A percentile compares a stretch with the other conserved stretches of the same genome.
Conservation (phyloP, 495 filamentous ascomycete genomes). For the Aspergillus olivimuriae region DNA sequence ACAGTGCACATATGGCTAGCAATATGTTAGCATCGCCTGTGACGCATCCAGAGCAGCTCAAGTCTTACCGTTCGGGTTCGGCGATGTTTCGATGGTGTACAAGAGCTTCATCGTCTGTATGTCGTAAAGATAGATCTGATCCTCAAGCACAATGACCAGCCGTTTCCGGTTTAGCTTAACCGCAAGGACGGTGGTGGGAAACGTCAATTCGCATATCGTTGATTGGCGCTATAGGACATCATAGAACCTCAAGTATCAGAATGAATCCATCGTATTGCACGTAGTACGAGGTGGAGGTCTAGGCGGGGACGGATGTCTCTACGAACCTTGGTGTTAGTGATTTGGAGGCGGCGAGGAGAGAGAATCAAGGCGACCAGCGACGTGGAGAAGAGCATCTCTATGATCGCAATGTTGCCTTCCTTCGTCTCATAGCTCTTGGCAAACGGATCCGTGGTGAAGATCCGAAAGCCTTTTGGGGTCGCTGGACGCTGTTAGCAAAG, state of each 20-base stretch:
- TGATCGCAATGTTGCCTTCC: slow-evolving; percentile 85
- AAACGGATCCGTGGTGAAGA: slow-evolving; percentile 95
- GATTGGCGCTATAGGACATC: slow-evolving; percentile 64
- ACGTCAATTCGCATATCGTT: slow-evolving; percentile 97
- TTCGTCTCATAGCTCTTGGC: slow-evolving; percentile 87
- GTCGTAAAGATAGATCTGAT: slow-evolving; percentile 95
- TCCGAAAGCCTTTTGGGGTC: slow-evolving; percentile 85
- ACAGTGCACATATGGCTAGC: slow-evolving; percentile 81
- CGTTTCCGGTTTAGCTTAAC: slow-evolving; percentile 91
- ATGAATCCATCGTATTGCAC: not conserved
- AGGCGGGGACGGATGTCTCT: no score
- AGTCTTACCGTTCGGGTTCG: slow-evolving; percentile 69
- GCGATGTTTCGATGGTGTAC: slow-evolving; percentile 84
- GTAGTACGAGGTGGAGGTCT: no score
- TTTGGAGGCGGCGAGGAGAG: slow-evolving; percentile 83
- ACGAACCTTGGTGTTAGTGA: slow-evolving; percentile 93
- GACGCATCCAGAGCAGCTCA: not conserved
- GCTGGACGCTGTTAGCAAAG: slow-evolving; percentile 44
- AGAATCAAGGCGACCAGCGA: slow-evolving; percentile 92
- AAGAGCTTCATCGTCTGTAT: slow-evolving; percentile 96
- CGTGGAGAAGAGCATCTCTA: slow-evolving; percentile 99
- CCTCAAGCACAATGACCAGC: slow-evolving; percentile 85
- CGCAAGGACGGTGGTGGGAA: slow-evolving; percentile 87
- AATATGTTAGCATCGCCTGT: not conserved
- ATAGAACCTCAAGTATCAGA: not conserved